Evolutionary conservation across 192 early-diverging fungal species (phyloP), one percentile per base, ranked within the genome.

Genomic region (Dimargaris cristalligena): DNA sequence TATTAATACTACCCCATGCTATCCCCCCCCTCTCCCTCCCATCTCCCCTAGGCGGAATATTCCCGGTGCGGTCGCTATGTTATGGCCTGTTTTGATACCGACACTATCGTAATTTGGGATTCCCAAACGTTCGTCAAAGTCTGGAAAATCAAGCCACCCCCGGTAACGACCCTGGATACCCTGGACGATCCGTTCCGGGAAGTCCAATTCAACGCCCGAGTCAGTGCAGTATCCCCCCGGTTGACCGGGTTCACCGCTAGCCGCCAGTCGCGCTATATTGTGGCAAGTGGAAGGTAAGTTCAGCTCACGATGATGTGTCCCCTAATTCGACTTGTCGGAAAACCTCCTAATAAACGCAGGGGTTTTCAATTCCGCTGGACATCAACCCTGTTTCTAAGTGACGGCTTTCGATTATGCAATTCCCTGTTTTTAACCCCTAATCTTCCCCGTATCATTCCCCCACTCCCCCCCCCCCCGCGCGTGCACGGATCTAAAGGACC

Each of bases 51-150:
- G 52, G 52, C 52, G 6, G 30, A 29, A 4, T 54, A 54, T 30
- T 54, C 52, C 11, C 16, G 25, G 4, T 54, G 52, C 29, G 52
- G 52, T 14, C 52, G 25, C 18, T 29, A 54, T 31, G 31, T 54
- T 29, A n/a, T 54, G 11, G 52, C 52, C 29, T 54, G 52, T 31
- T 54, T 54, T n/a, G 28, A 29, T 29, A 54, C 52, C 11, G 52
- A 54, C 25, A 54, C 52, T 29, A 29, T 54, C 30, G 52, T 54
- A 30, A 4, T 54, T 13, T 54, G 52, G 52, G 52, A 54, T 31
- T 9, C 30, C 6, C 25, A 54, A 29, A 54, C 52, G 3, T 54
- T 54, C 25, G 52, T 30, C 52, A 54, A 54, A 34, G 52, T 54
- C 8, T 54, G 52, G 52, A 54, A 54, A 30, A 30, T 54, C 4